A percentile compares a stretch with the other conserved stretches of the same genome.
These are phyloP conservation scores for Monosporascus sp. DNA, from an alignment of 2,329 filamentous ascomycete genomes.

Conservation along the genomic window DNA sequence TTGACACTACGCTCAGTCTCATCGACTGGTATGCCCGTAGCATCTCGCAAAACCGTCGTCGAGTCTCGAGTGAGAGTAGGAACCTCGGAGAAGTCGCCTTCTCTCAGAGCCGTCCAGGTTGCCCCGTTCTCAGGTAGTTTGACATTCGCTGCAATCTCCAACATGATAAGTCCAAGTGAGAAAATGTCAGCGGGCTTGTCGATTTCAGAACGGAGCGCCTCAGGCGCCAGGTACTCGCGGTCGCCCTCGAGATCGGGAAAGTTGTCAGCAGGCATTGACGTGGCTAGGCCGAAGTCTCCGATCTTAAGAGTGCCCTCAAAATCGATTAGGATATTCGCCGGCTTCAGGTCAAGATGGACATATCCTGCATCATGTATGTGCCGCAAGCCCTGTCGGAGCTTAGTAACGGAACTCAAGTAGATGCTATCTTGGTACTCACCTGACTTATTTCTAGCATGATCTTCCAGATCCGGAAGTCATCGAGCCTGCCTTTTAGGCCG, in stretches of 20 bases:
- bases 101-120: constrained; percentile 84
- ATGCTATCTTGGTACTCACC: constrained; percentile 51
- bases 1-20: constrained; percentile 34
- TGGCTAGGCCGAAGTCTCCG: constrained; percentile 80
- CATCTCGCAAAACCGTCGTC: constrained; percentile 67
- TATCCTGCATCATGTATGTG: constrained; percentile 87
- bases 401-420: not conserved
- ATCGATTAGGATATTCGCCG: constrained; percentile 76
- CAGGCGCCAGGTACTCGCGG: constrained; percentile 91
- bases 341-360: constrained; percentile 81
- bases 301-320: constrained; percentile 81
- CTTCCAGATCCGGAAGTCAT: constrained; percentile 99
- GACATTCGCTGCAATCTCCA: constrained; percentile 92
- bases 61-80: constrained; percentile 79
- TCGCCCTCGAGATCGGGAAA: constrained; percentile 89
- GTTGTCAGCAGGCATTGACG: constrained; percentile 68
- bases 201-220: constrained; percentile 80
- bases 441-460: constrained; percentile 80
- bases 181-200: constrained; percentile 94
- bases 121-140: constrained; percentile 88
- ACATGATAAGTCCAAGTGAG: constrained; percentile 86
- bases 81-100: constrained; percentile 83
- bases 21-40: constrained; percentile 62
- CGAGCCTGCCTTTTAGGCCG: constrained; percentile 78
- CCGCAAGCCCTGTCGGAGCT: constrained; percentile 64